Evolutionary conservation across 116 monocot species (phyloP).

Genomic region (Posidonia oceanica): DNA sequence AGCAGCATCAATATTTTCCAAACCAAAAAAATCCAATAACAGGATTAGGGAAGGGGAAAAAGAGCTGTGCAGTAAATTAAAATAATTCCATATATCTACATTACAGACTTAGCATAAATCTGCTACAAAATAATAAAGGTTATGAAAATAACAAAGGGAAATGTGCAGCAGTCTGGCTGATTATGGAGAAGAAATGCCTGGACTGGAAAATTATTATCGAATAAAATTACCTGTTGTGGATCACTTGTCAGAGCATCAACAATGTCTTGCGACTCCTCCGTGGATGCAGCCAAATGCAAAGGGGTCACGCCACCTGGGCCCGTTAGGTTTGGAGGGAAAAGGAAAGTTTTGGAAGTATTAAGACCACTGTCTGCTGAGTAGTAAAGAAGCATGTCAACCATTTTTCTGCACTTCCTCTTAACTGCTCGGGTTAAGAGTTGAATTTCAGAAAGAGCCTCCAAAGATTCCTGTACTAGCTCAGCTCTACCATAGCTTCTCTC

Average conservation of each 20-base stretch:
- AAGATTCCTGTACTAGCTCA: constrained; percentile 30
- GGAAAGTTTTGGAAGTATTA: constrained; percentile 25
- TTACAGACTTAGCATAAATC: not conserved
- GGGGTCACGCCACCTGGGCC: constrained; percentile 79
- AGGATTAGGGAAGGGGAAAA: no score
- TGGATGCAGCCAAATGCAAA: constrained; percentile 72
- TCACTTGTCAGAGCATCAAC: constrained; percentile 77
- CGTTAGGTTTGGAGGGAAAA: constrained; percentile 49
- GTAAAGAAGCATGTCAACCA: constrained; percentile 65
- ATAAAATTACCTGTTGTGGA: constrained; percentile 61
- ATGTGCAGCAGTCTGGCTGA: no score
- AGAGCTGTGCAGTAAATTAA: not conserved
- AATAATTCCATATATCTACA: not conserved
- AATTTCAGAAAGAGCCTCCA: constrained; percentile 51
- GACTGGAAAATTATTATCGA: not conserved
- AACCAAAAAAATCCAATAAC: no score
- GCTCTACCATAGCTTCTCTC: constrained; percentile 21
- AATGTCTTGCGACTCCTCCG: constrained; percentile 47
- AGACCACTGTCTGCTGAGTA: constrained; percentile 21
- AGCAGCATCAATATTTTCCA: no score
- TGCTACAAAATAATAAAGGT: not conserved
- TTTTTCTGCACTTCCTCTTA: constrained; percentile 64
- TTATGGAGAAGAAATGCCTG: not conserved
- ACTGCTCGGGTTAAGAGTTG: constrained; percentile 73
- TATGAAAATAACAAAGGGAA: no score